Conservation (phyloP, 768 basidiomycete species). For the Termitomyces sp. region DNA sequence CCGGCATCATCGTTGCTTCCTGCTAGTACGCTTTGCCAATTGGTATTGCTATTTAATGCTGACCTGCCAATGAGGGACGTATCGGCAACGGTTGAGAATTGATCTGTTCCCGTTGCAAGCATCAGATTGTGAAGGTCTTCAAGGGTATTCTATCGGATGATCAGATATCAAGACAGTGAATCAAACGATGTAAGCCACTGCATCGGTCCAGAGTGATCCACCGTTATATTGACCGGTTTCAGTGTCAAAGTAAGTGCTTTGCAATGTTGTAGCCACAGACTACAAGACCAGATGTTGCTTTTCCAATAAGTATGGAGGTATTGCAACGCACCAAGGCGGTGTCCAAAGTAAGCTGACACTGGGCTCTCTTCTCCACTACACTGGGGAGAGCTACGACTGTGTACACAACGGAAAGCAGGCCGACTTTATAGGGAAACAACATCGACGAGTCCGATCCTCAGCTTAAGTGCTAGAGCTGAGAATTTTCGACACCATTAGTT, state of each 20-base stretch:
- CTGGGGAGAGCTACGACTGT: conserved; percentile 3
- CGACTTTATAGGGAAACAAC: background rate
- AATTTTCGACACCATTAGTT: background rate
- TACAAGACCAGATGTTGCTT: conserved; percentile 1
- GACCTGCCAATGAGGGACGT: conserved; percentile 38
- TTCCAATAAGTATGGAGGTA: background rate
- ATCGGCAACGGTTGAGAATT: conserved; percentile 36
- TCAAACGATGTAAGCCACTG: conserved; percentile 25
- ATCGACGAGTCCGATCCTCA: background rate
- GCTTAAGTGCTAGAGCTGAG: background rate
- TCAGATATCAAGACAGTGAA: background rate
- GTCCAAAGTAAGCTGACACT: conserved; percentile 15
- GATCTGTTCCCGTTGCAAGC: conserved; percentile 39
- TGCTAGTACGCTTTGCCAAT: conserved; percentile 38
- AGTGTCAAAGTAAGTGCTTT: conserved; percentile 36
- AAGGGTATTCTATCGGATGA: conserved; percentile 37
- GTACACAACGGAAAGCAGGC: background rate
- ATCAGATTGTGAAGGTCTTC: conserved; percentile 57
- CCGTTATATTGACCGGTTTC: conserved; percentile 37
- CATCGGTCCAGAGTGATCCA: conserved; percentile 53
- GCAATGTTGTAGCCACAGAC: conserved; percentile 28
- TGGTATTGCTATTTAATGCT: conserved; percentile 31
- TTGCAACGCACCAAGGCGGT: conserved; percentile 8
- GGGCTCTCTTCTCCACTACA: conserved; percentile 10
- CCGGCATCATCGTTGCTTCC: conserved; percentile 53